phyloP scores from a whole-genome alignment of 2,329 filamentous ascomycete genomes.

The Alternaria viburni region DNA sequence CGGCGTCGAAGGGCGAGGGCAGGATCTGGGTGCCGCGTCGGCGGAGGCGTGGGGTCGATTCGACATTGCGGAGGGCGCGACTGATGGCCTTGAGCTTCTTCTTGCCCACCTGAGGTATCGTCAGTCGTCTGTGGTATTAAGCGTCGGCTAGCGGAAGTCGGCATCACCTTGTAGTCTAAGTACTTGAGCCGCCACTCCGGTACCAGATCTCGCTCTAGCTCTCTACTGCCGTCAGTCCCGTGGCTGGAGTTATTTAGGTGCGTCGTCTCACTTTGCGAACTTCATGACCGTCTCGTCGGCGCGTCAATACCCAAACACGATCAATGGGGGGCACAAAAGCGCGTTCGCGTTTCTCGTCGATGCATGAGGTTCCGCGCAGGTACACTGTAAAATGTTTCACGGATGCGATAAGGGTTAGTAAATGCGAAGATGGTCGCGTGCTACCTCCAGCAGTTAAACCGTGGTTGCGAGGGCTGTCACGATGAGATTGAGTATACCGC shows the following conservation, averaged over 20 bases:
- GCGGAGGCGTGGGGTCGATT: constrained; percentile 57
- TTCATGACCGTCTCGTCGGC: constrained; percentile 55
- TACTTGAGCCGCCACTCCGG: constrained; percentile 97
- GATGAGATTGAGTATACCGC: not conserved
- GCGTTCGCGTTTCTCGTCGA: not conserved
- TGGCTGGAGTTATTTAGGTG: constrained; percentile 9
- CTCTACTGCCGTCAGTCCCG: constrained; percentile 52
- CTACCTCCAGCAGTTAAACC: not conserved
- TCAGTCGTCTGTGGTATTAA: constrained; percentile 13
- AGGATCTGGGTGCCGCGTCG: constrained; percentile 44
- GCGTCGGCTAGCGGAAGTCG: constrained; percentile 14
- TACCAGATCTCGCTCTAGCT: constrained; percentile 85
- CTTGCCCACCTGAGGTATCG: constrained; percentile 68
- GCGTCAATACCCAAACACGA: constrained; percentile 11
- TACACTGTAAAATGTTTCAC: not conserved
- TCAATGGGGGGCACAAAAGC: not conserved
- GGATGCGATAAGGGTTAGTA: not conserved
- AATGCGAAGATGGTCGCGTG: not conserved
- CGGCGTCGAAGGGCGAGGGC: constrained; percentile 42
- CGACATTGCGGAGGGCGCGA: constrained; percentile 70
- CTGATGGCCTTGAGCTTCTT: constrained; percentile 87
- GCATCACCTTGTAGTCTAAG: constrained; percentile 82
- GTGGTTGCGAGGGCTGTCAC: constrained; percentile 4
- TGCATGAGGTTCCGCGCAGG: not conserved
- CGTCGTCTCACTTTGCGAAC: constrained; percentile 64